These are phyloP conservation scores for Trametes cinnabarina DNA, from an alignment of 768 basidiomycete species.

Conservation along the genomic window DNA sequence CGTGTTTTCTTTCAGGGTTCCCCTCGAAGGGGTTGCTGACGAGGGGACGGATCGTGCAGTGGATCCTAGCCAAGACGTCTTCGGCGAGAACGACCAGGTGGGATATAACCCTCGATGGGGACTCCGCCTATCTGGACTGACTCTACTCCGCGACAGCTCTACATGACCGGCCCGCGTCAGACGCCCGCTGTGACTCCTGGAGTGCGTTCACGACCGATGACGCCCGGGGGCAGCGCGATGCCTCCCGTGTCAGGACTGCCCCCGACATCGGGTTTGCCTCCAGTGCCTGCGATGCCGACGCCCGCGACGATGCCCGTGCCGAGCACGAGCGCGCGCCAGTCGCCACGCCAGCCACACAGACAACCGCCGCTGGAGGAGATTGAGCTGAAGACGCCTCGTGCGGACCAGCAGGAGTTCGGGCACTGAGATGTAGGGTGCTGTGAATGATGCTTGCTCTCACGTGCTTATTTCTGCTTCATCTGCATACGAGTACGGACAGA, in stretches of 20 bases:
- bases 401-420: background rate
- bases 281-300: background rate
- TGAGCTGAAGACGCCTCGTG: constrained; percentile 26
- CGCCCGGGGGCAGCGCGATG: constrained; percentile 7
- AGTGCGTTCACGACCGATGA: constrained; percentile 2
- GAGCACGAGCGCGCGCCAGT: background rate
- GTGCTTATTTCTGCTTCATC: background rate
- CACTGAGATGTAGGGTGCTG: background rate
- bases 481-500: background rate
- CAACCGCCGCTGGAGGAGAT: constrained; percentile 26
- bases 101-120: background rate
- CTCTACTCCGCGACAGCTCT: constrained; percentile 4
- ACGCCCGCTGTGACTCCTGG: constrained; percentile 5
- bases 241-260: background rate
- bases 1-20: background rate
- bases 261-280: too few relatives aligned
- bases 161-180: constrained; percentile 18
- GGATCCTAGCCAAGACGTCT: constrained; percentile 25
- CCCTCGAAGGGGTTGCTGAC: background rate
- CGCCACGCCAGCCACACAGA: background rate
- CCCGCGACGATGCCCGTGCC: constrained; percentile 3
- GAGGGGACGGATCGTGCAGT: constrained; percentile 7
- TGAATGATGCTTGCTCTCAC: background rate
- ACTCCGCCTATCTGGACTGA: too few relatives aligned
- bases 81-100: constrained; percentile 24